Conservation (phyloP, 1,284 basidiomycete genomes). For the Leccinum huronense region DNA sequence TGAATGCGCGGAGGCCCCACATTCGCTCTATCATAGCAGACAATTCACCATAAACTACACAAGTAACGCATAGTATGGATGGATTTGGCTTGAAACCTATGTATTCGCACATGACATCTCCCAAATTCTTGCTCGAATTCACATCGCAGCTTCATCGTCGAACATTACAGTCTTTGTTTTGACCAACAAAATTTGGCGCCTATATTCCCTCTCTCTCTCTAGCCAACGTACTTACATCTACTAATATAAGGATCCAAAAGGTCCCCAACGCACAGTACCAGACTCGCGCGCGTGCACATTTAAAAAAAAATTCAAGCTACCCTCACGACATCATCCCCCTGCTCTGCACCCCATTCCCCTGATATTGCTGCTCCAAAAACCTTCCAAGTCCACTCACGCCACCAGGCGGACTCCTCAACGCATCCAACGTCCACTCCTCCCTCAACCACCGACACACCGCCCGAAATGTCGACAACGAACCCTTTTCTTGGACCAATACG, state of each 20-base stretch:
- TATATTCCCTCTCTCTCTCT: not conserved
- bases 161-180: no score
- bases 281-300: not conserved
- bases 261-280: not conserved
- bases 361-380: conserved; percentile 27
- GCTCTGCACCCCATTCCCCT: not conserved
- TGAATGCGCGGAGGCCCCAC: not conserved
- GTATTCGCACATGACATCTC: not conserved
- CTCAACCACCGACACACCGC: conserved; percentile 69
- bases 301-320: not conserved
- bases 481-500: conserved; percentile 84
- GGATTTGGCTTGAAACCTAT: not conserved
- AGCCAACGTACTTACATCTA: not conserved
- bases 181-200: no score
- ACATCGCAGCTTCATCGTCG: not conserved
- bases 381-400: conserved; percentile 12
- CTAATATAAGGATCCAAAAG: not conserved
- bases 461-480: conserved; percentile 80
- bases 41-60: not conserved
- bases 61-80: not conserved
- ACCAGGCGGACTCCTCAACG: conserved; percentile 24
- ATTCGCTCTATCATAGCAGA: no score
- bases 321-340: not conserved
- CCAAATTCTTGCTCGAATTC: not conserved
- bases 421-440: conserved; percentile 58